A percentile compares a stretch with the other conserved stretches of the same genome.
Conservation (phyloP, 495 filamentous ascomycete genomes). For the Aspergillus nidulans region DNA sequence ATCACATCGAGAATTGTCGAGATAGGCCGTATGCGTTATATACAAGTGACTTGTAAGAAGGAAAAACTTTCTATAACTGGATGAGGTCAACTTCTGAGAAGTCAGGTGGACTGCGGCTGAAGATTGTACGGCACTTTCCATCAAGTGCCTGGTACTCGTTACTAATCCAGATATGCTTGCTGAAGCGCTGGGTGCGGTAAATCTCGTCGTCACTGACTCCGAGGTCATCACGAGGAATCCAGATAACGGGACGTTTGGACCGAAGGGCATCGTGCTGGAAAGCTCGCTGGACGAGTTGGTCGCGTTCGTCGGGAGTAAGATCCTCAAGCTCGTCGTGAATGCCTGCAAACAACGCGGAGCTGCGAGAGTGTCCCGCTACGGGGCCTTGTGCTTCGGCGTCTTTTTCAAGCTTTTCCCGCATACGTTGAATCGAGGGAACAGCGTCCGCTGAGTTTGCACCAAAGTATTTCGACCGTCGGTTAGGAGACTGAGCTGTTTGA, state of each 20-base stretch:
- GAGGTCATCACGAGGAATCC: conserved; percentile 90
- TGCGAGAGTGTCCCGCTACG: conserved; percentile 44
- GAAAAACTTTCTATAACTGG: conserved; percentile 51
- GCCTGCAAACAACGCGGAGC: conserved; percentile 77
- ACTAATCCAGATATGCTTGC: conserved; percentile 84
- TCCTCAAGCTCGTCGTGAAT: conserved; percentile 93
- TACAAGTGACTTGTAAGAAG: neutral
- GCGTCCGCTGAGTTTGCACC: conserved; percentile 27
- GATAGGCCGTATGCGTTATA: neutral
- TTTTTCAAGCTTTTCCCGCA: conserved; percentile 36
- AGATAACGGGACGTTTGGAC: conserved; percentile 80
- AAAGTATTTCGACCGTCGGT: conserved; percentile 41
- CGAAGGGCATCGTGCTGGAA: conserved; percentile 89
- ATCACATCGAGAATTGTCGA: neutral
- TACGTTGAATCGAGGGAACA: conserved; percentile 27
- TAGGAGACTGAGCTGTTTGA: conserved; percentile 26
- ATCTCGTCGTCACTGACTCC: conserved; percentile 93
- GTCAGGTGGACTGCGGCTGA: conserved; percentile 83
- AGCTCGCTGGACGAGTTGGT: conserved; percentile 78
- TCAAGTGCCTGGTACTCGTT: conserved; percentile 88
- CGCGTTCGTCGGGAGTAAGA: conserved; percentile 84
- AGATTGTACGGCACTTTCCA: conserved; percentile 78
- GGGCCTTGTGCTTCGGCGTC: conserved; percentile 66
- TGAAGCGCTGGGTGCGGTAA: conserved; percentile 67
- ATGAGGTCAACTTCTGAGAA: conserved; percentile 90